Evolutionary conservation across 306 rosid species (phyloP), one percentile per base, ranked within the genome.

Genomic region (Macrotyloma uniflorum): DNA sequence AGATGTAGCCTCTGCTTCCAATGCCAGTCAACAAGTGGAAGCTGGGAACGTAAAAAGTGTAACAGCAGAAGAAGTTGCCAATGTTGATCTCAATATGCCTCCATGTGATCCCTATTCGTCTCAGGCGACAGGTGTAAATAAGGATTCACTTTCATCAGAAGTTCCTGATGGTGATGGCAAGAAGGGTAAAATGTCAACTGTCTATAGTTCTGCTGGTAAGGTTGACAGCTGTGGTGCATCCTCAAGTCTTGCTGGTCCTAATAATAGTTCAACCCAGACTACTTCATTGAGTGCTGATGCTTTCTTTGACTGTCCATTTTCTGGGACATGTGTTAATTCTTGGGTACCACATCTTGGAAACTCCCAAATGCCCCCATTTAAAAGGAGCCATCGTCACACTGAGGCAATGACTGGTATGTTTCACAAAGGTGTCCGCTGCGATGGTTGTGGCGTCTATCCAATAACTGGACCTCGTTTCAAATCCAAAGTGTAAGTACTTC

Each of bases 401-500:
- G 93, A 66, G 63, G 66, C 88, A n/a, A 66, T 38, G 83, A 82
- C 89, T 71, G 92, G 86, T n/a, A 88, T 93, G 78, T 90, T 93
- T 80, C 99, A 96, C 70, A 91, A 70, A 77, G 98, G 97, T 28
- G 87, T 96, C 38, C 86, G 82, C 5, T 96, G 99, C 84, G 98
- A 93, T 86, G 94, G 93, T 20, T 96, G 99, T 85, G 99, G 98
- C 22, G 90, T 84, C 65, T 88, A 75, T 89, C 97, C 99, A 32
- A 96, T 96, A 62, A 85, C 88, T 40, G 99, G 99, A 58, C 94
- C 98, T 53, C 97, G 99, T 38, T 96, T 84, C 89, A 91, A 88
- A 86, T 96, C 99, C 36, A 67, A 76, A 88, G 85, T 93, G 99
- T 96, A 82, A 83, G 97, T 45, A 80, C 70, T 43, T 51, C 65